Evolutionary conservation across 2,329 filamentous ascomycete species (phyloP).

Genomic region (Nigrospora osmanthi): DNA sequence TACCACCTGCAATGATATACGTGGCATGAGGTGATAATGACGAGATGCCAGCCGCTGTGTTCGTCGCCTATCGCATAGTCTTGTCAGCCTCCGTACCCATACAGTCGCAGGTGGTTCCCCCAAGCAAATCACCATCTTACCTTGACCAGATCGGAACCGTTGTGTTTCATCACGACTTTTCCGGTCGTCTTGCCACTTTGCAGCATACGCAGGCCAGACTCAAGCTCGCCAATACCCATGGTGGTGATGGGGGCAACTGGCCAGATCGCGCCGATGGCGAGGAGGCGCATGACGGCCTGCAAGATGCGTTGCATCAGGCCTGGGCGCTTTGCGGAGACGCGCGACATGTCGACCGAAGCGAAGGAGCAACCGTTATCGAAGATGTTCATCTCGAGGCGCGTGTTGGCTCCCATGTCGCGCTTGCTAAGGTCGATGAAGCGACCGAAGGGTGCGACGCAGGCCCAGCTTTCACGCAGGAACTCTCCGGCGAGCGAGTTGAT

Average conservation of each 20-base stretch:
- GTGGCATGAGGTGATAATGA: slow-evolving; percentile 25
- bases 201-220: not conserved
- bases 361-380: slow-evolving; percentile 40
- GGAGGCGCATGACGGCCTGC: slow-evolving; percentile 14
- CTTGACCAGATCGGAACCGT: slow-evolving; percentile 9
- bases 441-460: slow-evolving; percentile 20
- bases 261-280: slow-evolving; percentile 15
- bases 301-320: slow-evolving; percentile 15
- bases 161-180: slow-evolving; percentile 34
- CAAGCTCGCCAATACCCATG: slow-evolving; percentile 11
- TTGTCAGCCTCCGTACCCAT: too few species aligned
- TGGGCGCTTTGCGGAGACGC: slow-evolving; percentile 25
- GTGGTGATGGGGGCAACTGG: slow-evolving; percentile 24
- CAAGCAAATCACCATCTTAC: slow-evolving; percentile 5
- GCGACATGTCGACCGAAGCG: slow-evolving; percentile 35
- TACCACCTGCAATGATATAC: slow-evolving; percentile 43
- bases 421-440: slow-evolving; percentile 19
- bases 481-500: slow-evolving; percentile 12
- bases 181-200: slow-evolving; percentile 25
- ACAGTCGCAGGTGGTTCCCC: too few species aligned
- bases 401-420: slow-evolving; percentile 19
- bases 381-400: slow-evolving; percentile 24
- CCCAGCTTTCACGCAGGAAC: slow-evolving; percentile 17
- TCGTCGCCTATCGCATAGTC: slow-evolving; percentile 3
- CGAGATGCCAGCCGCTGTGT: slow-evolving; percentile 18